Evolutionary conservation across 208 protist species (phyloP).

Genomic region (Willaertia magna): DNA sequence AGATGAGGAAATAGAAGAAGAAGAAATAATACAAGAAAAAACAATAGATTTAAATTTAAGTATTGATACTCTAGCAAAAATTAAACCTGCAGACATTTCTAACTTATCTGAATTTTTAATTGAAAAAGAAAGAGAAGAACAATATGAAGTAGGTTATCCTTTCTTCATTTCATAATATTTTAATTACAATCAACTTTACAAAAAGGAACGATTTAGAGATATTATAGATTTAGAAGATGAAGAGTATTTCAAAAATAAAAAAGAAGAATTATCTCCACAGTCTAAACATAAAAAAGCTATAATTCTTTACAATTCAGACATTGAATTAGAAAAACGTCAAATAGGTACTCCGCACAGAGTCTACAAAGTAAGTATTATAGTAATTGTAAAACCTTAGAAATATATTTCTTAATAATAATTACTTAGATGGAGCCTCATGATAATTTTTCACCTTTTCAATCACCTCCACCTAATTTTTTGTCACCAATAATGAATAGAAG

Average conservation of each 20-base stretch:
- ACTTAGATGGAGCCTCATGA: neutral
- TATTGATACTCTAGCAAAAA: conserved; percentile 5
- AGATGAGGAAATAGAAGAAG: no score
- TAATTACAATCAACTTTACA: neutral
- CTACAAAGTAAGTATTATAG: neutral
- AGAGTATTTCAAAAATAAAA: neutral
- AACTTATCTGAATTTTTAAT: neutral
- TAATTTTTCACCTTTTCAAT: neutral
- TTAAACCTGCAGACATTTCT: neutral
- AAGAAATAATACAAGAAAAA: no score
- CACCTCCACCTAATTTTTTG: neutral
- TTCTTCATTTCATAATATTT: neutral
- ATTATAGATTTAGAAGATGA: neutral
- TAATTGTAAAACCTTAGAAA: neutral
- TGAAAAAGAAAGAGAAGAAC: neutral
- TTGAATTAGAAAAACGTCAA: neutral
- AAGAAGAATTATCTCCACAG: conserved; percentile 4
- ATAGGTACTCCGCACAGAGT: neutral
- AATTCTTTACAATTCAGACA: neutral
- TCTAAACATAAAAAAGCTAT: neutral
- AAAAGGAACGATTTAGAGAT: neutral
- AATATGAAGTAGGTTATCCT: neutral
- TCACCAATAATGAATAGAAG: neutral
- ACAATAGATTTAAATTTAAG: neutral
- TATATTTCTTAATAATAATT: neutral